Evolutionary conservation across 2,329 filamentous ascomycete species (phyloP), one percentile per base, ranked within the genome.

Genomic region (Aaosphaeria pasadenensis): DNA sequence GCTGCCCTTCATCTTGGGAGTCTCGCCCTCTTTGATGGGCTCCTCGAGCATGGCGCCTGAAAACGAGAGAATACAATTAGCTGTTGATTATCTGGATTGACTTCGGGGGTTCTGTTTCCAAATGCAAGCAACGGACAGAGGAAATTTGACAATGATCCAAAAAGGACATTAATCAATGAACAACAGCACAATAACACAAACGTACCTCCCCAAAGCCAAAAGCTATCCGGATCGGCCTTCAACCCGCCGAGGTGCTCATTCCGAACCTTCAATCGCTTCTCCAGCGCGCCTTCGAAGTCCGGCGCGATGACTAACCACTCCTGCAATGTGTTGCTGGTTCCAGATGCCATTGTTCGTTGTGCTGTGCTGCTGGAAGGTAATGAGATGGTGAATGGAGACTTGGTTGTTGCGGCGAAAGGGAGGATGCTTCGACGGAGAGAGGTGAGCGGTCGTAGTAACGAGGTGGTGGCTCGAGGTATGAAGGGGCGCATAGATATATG

Each of bases 1-100:
- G 66, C 86, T 90, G 39, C 89, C 90, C 54, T 83, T 82, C 73
- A 94, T 90, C 64, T 87, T 83, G 39, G 83, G 80, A 17, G 56
- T 73, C 28, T 86, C 78, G 49, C 80, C 81, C 45, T 86, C 81
- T 5, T 80, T 75, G 32, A 88, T 53, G 2, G 62, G 66, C 29
- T 65, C 62, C 17, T 66, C 59, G 31, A 69, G 63, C 63, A 69
- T 67, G 7, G 66, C 65, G 11, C 65, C 66, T 70, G n/a, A 13
- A 32, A 17, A 31, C 33, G n/a, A n/a, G 33, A 36, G 9, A 36
- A 36, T 36, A 36, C 4, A 9, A n/a, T 36, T 36, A 9, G 33
- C 33, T 7, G 32, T 35, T n/a, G n/a, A n/a, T n/a, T n/a, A n/a
- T n/a, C n/a, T n/a, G n/a, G n/a, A n/a, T n/a, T n/a, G n/a, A n/a